Evolutionary conservation across 2,329 filamentous ascomycete species (phyloP), one percentile per base, ranked within the genome.

Genomic region (Microthyrium microscopicum): DNA sequence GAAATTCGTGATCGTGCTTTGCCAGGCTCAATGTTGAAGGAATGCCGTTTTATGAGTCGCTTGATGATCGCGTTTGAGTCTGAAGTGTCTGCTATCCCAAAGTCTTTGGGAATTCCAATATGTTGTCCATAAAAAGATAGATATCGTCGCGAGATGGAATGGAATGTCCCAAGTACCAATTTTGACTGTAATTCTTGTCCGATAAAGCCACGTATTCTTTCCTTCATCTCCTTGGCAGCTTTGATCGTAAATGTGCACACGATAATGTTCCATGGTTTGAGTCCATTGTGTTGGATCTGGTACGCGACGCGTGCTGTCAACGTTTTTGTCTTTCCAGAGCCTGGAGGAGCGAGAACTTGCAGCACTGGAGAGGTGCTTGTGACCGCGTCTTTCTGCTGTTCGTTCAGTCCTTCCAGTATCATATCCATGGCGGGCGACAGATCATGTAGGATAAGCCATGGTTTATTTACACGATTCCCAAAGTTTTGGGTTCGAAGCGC

Each of bases 231-330:
- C 13, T 68, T 70, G 13, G 85, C 82, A 1, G 89, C 85, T 54
- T 95, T 95, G 52, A 93, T 84, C 2, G 89, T 98, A 50, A 98
- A 98, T 0, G 87, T 95, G 40, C 87, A 89, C 39, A 94, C 87
- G 39, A 98, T 75, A 46, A 95, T 74, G 57, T 94, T 83, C 58
- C 79, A 73, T 47, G 87, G 87, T 36, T 72, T 68, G 44, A 82
- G 70, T 26, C 75, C 71, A 44, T 71, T 60, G 45, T 78, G 64
- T 32, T 76, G 70, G 34, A 94, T 68, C 20, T 94, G 71, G 65
- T 87, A 91, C 45, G 85, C 85, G 37, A 94, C 83, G 40, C 89
- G 78, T 28, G 85, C 82, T 0, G 85, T 93, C 34, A 98, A 65
- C 1, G 89, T 95, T 54, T 94, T 91, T 11, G 87, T 98, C 57